These are phyloP conservation scores for Ophiostoma angusticollis DNA, from an alignment of 2,329 filamentous ascomycete genomes.

Conservation along the genomic window DNA sequence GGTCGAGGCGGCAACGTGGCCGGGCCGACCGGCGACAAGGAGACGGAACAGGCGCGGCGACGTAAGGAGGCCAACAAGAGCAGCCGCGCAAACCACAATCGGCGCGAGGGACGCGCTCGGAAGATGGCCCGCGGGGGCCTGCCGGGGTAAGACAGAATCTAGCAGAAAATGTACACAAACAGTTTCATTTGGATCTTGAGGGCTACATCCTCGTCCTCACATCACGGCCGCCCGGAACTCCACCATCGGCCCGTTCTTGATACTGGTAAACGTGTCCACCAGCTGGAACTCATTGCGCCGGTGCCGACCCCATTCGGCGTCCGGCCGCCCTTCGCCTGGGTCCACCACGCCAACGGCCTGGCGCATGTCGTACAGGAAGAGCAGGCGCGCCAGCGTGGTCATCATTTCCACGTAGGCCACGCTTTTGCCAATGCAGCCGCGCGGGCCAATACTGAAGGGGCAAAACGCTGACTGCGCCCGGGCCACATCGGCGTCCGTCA, in stretches of 20 bases:
- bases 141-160: conserved; percentile 8
- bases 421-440: conserved; percentile 61
- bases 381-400: conserved; percentile 45
- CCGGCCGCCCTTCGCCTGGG: conserved; percentile 37
- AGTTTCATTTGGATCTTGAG: no score
- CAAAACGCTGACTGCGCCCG: conserved; percentile 57
- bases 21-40: conserved; percentile 53
- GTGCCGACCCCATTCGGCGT: conserved; percentile 41
- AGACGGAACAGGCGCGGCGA: conserved; percentile 57
- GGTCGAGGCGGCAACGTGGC: conserved; percentile 45
- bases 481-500: conserved; percentile 37
- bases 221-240: conserved; percentile 43
- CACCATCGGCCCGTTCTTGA: conserved; percentile 58
- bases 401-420: conserved; percentile 56
- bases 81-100: conserved; percentile 74
- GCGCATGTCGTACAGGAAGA: conserved; percentile 50
- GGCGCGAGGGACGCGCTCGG: conserved; percentile 54
- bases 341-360: conserved; percentile 35
- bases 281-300: conserved; percentile 53
- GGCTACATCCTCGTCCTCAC: no score
- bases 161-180: no score
- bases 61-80: conserved; percentile 75
- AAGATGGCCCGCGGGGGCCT: conserved; percentile 50
- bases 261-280: conserved; percentile 58
- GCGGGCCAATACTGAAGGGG: conserved; percentile 57